Evolutionary conservation across 768 basidiomycete species (phyloP), one percentile per base, ranked within the genome.

Genomic region (Boletellus ananiceps): DNA sequence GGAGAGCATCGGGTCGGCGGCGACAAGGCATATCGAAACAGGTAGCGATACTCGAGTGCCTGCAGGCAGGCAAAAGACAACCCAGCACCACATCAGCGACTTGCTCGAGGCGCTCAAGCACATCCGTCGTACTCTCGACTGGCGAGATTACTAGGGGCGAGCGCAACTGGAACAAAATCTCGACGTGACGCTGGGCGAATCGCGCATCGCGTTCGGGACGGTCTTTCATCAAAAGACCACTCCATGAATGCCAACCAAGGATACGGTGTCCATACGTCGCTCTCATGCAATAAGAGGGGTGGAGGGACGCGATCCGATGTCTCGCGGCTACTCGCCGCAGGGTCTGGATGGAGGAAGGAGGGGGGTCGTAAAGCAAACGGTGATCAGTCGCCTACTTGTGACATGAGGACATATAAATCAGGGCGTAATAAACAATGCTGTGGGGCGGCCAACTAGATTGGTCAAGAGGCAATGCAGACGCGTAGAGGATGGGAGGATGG

Each of bases 311-410:
- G 40, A 57, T 40, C 63, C 55, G 58, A 59, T 42, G 56, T 60
- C 56, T 65, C 57, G 51, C 57, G 56, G 58, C 43, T 49, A 53
- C 55, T 61, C 47, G 48, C 54, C 36, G 47, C 42, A 44, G 49
- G 44, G 54, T 56, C 57, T 54, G 60, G 58, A 49, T 14, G 41
- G 33, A 37, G 41, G 42, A 39, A 19, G 27, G 42, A 42, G 52
- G 13, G 55, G 15, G 6, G 46, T 56, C 64, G 58, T 59, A 53
- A 64, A 69, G 60, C 57, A 57, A 57, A 66, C 74, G 71, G 61
- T 75, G 77, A 77, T 79, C 73, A 79, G 66, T 58, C 74, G 71
- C 71, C 54, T 59, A 52, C 63, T 62, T 49, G 51, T 57, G 58
- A 60, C 48, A 55, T 48, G 62, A 58, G 51, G 48, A 49, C 54